A percentile compares a stretch with the other conserved stretches of the same genome.
phyloP scores from a whole-genome alignment of 305 asterid genomes.

The Striga hermonthica region DNA sequence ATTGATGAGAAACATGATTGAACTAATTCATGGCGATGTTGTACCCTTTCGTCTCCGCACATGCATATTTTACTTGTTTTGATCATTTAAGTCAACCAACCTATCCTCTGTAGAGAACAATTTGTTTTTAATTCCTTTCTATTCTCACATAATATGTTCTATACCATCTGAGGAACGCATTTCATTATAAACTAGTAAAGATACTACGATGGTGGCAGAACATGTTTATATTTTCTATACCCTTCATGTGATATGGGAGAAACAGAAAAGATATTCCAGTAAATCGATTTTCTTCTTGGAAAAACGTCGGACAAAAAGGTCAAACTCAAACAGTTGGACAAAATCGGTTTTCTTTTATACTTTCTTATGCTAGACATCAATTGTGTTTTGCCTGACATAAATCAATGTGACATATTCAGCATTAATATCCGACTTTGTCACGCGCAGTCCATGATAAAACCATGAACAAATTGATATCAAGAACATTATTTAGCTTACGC shows the following conservation, averaged over 20 bases:
- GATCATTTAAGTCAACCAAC: slow-evolving; percentile 2
- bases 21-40: too few relatives aligned
- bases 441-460: neutral
- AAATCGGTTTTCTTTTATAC: too few relatives aligned
- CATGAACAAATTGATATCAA: slow-evolving; percentile 15
- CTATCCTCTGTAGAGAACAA: neutral
- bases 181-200: too few relatives aligned
- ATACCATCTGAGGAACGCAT: neutral
- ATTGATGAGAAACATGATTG: slow-evolving; percentile 5
- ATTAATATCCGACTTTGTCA: neutral
- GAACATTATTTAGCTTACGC: slow-evolving; percentile 21
- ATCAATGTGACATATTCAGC: neutral
- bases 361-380: slow-evolving; percentile 12
- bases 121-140: neutral
- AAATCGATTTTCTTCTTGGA: too few relatives aligned
- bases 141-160: neutral
- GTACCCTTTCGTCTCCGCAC: too few relatives aligned
- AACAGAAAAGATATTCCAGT: neutral
- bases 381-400: neutral
- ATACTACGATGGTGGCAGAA: too few relatives aligned
- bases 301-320: too few relatives aligned
- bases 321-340: too few relatives aligned
- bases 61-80: slow-evolving; percentile 5
- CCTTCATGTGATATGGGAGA: too few relatives aligned
- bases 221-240: too few relatives aligned